Conservation (phyloP, 2,329 filamentous ascomycete species). For the Microcera coccophila region DNA sequence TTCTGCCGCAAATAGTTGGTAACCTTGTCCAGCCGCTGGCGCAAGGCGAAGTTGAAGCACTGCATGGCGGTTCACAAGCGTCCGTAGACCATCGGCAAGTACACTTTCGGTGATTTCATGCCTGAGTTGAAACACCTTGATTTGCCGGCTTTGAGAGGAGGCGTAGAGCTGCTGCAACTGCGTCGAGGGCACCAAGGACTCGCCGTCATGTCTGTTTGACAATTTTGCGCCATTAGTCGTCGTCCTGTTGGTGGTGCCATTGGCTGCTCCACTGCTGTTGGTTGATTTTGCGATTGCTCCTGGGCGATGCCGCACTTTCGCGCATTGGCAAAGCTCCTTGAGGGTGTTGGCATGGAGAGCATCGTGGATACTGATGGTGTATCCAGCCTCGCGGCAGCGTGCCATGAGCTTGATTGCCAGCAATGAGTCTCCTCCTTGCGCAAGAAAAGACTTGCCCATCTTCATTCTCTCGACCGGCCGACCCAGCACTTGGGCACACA, state of each 20-base stretch:
- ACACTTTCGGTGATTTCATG: neutral
- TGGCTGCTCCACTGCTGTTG: neutral
- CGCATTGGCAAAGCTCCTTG: neutral
- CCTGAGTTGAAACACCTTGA: neutral
- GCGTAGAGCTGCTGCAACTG: neutral
- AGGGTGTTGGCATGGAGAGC: neutral
- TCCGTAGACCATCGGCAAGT: too few species aligned
- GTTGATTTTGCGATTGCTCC: neutral
- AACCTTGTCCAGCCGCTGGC: too few species aligned
- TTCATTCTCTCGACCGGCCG: too few species aligned
- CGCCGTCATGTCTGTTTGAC: neutral
- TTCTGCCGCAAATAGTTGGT: too few species aligned
- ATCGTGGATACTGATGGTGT: too few species aligned
- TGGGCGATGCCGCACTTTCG: too few species aligned
- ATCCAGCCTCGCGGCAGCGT: slow-evolving; percentile 1
- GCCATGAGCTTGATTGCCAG: slow-evolving; percentile 3
- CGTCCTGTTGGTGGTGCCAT: neutral
- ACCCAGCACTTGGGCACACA: too few species aligned
- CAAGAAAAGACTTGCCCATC: slow-evolving; percentile 3
- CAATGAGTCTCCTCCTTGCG: slow-evolving; percentile 2
- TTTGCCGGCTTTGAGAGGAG: neutral
- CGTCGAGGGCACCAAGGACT: neutral
- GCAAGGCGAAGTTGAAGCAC: too few species aligned
- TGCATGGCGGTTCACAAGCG: too few species aligned
- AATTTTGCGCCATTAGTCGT: neutral